Evolutionary conservation across 2,329 filamentous ascomycete species (phyloP), one percentile per base, ranked within the genome.

Genomic region (Aureobasidium pullulans): DNA sequence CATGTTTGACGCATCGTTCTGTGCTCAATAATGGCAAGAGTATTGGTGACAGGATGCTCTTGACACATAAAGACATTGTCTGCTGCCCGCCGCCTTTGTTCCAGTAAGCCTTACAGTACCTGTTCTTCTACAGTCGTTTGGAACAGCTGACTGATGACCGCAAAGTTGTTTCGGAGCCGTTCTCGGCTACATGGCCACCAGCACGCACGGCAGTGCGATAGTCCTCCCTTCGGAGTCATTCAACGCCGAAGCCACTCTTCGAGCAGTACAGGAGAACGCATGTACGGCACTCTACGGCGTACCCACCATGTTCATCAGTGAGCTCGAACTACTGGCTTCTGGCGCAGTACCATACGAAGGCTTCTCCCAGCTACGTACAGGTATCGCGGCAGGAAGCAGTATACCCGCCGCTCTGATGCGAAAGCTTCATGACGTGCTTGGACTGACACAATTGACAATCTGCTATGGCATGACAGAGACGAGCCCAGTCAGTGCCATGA

Each of bases 401-500:
- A 87, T 97, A 1, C 93, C 94, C 0, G 84, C 87, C 19, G 82
- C 89, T 57, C 78, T 96, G 31, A 96, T 95, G 89, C 79, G 81
- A 16, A 84, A 83, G 61, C 75, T 97, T 6, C 88, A 93, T 71
- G 79, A 80, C 28, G 80, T 77, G 1, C 78, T 97, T 8, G 94
- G 94, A 50, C 76, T 97, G 16, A 83, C 81, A 0, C 88, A 96
- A 59, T 75, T 97, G 23, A 93, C 92, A 0, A 96, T 96, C 64
- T 96, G 92, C 77, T 97, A 96, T 72, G 92, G 92, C 62, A 96
- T 96, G 91, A 96, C 92, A 1, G 92, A 96, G 74, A 96, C 92
- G 1, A 82, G 80, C 50, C 88, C 88, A 42, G 88, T 90, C 3
- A 73, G 69, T 48, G 84, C 83, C 64, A 96, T 96, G 91, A 96